Conservation (phyloP, 148 eudicot genomes). For the Polygonum maritimum region DNA sequence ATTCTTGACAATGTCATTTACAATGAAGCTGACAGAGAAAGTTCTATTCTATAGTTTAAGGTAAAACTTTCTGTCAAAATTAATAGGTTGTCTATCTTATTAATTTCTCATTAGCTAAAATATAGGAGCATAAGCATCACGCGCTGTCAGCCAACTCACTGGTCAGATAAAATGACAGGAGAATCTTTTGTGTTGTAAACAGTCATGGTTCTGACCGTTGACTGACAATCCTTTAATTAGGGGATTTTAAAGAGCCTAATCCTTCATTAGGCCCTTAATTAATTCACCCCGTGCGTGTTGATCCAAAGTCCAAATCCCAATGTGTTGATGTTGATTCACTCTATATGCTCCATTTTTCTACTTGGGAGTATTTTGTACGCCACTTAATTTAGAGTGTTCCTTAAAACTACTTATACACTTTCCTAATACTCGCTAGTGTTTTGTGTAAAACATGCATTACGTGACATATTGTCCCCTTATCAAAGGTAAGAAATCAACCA, state of each 20-base stretch:
- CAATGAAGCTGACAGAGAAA: conserved; percentile 21
- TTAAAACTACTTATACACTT: background rate
- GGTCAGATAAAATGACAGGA: background rate
- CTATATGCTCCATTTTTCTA: background rate
- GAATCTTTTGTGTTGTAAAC: background rate
- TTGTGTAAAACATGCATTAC: no score
- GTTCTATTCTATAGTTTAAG: conserved; percentile 18
- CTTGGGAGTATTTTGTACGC: no score
- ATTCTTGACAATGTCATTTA: background rate
- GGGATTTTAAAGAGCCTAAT: conserved; percentile 9
- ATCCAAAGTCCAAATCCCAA: conserved; percentile 30
- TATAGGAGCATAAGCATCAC: background rate
- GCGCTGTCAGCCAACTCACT: background rate
- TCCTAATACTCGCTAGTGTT: background rate
- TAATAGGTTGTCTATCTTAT: background rate
- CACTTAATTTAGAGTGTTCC: background rate
- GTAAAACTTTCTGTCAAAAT: background rate
- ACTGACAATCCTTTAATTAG: conserved; percentile 27
- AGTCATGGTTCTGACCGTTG: conserved; percentile 16
- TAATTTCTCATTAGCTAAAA: background rate
- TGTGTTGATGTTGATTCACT: background rate
- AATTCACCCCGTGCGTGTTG: conserved; percentile 2
- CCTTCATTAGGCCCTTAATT: conserved; percentile 13
- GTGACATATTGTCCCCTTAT: no score
- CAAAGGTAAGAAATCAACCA: no score